Conservation (phyloP, 1,284 basidiomycete species). For the Sanghuangporus baumii region DNA sequence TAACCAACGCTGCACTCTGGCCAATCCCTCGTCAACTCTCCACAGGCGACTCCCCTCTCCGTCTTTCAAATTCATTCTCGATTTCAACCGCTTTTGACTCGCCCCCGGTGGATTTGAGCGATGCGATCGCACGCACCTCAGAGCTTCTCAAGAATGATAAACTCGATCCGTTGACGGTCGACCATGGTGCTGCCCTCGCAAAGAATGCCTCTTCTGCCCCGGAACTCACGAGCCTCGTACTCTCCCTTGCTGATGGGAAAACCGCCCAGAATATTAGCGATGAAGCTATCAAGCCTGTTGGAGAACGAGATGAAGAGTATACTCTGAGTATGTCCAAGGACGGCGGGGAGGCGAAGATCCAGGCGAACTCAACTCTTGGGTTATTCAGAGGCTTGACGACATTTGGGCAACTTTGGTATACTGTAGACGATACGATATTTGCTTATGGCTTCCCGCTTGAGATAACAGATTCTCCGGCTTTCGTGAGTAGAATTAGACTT, state of each 20-base stretch:
- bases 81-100: constrained; percentile 35
- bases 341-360: constrained; percentile 54
- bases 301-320: constrained; percentile 61
- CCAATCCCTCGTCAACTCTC: constrained; percentile 51
- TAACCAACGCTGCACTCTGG: constrained; percentile 41
- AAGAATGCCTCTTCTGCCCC: not conserved
- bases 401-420: constrained; percentile 76
- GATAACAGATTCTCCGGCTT: constrained; percentile 61
- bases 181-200: constrained; percentile 33
- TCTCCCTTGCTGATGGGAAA: not conserved
- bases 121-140: constrained; percentile 37
- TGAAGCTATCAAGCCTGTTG: constrained; percentile 53
- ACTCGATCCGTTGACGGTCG: constrained; percentile 46
- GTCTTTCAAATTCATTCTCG: constrained; percentile 43
- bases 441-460: constrained; percentile 52
- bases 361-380: constrained; percentile 70
- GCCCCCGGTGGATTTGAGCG: constrained; percentile 38
- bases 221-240: not conserved
- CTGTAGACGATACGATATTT: constrained; percentile 44
- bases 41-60: constrained; percentile 46
- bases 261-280: constrained; percentile 35
- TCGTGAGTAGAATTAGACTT: constrained; percentile 33
- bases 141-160: constrained; percentile 40
- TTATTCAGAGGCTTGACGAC: constrained; percentile 79
- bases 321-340: constrained; percentile 54